Evolutionary conservation across 129 eudicot species (phyloP).

Genomic region (Flaveria brownii): DNA sequence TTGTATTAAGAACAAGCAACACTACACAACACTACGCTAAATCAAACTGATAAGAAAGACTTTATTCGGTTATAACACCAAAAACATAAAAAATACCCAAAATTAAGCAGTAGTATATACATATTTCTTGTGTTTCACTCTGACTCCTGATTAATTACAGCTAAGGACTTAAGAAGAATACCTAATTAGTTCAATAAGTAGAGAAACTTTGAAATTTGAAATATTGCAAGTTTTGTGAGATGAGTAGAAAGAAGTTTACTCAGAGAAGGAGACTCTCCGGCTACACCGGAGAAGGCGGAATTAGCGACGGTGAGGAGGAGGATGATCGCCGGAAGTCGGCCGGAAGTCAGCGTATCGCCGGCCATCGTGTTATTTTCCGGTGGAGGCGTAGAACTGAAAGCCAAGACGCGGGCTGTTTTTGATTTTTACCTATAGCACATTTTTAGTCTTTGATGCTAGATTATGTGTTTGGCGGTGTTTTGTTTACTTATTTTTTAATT

Average conservation of each 20-base stretch:
- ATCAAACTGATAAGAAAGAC: background rate
- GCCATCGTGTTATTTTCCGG: conserved; percentile 9
- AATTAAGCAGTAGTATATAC: background rate
- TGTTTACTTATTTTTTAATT: too few relatives aligned
- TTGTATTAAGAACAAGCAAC: background rate
- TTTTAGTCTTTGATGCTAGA: background rate
- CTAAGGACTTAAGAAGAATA: background rate
- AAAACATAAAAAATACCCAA: background rate
- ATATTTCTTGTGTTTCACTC: background rate
- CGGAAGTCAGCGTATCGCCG: conserved; percentile 17
- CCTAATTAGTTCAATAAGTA: background rate
- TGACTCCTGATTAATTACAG: background rate
- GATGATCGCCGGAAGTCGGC: conserved; percentile 24
- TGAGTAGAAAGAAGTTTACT: conserved; percentile 24
- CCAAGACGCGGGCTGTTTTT: conserved; percentile 19
- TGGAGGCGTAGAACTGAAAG: conserved; percentile 21
- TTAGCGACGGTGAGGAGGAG: conserved; percentile 17
- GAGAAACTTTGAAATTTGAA: background rate
- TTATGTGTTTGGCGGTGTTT: too few relatives aligned
- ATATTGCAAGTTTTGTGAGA: conserved; percentile 9
- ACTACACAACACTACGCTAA: background rate
- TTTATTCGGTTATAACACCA: background rate
- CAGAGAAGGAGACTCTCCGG: conserved; percentile 32
- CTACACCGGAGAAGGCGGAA: conserved; percentile 8
- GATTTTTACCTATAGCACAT: background rate